These are phyloP conservation scores for Spathaspora hagerdaliae DNA, from an alignment of 805 yeast genomes.

Conservation along the genomic window DNA sequence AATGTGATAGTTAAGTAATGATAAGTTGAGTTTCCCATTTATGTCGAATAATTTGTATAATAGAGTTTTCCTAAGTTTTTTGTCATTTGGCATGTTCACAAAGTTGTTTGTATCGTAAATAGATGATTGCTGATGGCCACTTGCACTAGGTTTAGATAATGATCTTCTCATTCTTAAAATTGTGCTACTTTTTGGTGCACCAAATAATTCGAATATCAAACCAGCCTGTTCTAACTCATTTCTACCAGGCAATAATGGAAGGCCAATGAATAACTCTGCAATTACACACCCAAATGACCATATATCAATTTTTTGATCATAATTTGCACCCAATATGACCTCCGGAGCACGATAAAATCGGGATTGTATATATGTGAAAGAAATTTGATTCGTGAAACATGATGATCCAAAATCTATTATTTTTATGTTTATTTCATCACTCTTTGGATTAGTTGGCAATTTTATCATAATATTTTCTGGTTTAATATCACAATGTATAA, in stretches of 20 bases:
- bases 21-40: constrained; percentile 35
- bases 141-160: constrained; percentile 16
- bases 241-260: constrained; percentile 44
- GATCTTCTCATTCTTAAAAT: constrained; percentile 38
- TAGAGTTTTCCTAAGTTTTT: constrained; percentile 27
- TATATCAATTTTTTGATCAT: constrained; percentile 48
- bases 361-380: constrained; percentile 54
- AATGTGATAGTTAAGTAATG: constrained; percentile 20
- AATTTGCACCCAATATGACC: constrained; percentile 62
- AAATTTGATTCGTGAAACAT: constrained; percentile 39
- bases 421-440: constrained; percentile 46
- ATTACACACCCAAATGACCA: constrained; percentile 47
- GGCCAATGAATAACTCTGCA: constrained; percentile 33
- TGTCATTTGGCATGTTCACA: constrained; percentile 22
- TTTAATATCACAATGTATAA: constrained; percentile 82
- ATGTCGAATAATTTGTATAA: constrained; percentile 36
- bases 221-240: constrained; percentile 48
- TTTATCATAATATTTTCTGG: constrained; percentile 63
- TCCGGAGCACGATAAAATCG: constrained; percentile 80
- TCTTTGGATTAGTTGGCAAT: constrained; percentile 19
- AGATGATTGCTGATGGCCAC: background rate
- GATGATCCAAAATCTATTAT: constrained; percentile 82
- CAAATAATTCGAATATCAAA: constrained; percentile 40
- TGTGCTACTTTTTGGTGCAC: constrained; percentile 41
- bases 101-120: too few relatives aligned